Percentiles rank a stretch among this genome's conserved stretches.
These are phyloP conservation scores for Plantago elongata DNA, from an alignment of 257 asterid genomes.

Conservation along the genomic window DNA sequence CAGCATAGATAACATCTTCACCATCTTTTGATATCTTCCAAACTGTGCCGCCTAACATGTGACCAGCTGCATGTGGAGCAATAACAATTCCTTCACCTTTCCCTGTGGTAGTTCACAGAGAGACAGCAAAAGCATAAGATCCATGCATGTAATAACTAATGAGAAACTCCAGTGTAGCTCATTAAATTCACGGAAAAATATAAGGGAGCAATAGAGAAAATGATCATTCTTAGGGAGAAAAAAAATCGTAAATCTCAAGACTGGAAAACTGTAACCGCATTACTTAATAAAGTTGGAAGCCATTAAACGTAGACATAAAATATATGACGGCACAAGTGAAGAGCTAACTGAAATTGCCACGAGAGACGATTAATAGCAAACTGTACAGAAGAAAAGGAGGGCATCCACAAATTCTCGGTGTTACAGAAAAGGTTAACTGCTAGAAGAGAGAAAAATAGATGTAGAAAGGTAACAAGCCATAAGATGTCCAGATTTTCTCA, in stretches of 20 bases:
- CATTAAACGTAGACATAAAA: conserved; percentile 3
- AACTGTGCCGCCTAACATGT: conserved; percentile 86
- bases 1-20: conserved; percentile 97
- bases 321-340: conserved; percentile 11
- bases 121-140: conserved; percentile 23
- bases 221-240: neutral
- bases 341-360: conserved; percentile 2
- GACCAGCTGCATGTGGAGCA: conserved; percentile 99
- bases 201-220: neutral
- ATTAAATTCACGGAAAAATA: neutral
- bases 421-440: neutral
- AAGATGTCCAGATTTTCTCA: neutral
- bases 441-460: neutral
- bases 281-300: no score
- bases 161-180: no score
- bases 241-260: neutral
- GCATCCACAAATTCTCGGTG: no score
- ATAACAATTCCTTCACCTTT: conserved; percentile 99
- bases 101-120: conserved; percentile 38
- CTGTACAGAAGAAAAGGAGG: neutral
- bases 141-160: neutral
- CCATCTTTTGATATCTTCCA: conserved; percentile 99
- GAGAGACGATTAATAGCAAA: neutral
- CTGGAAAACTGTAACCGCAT: no score
- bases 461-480: neutral